Base-by-base conservation (phyloP, 2,329 filamentous ascomycete genomes). In the Hypoxylon sp. region DNA sequence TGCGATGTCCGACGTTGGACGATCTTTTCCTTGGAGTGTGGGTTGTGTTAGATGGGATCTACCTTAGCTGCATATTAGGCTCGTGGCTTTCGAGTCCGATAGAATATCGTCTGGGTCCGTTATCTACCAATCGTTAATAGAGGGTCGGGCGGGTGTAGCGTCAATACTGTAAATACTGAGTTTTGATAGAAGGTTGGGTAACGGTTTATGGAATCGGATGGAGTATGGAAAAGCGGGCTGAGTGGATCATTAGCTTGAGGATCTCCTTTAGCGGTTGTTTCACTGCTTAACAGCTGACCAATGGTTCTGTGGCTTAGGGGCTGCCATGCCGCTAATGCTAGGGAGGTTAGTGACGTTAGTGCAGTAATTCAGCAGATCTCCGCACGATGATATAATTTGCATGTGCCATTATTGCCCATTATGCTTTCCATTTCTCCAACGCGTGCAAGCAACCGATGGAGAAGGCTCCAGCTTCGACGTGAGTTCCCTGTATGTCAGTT, bases 311-410 rank as follows among this genome's bases (percentile, higher is more conserved):
- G 14, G 11, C 46, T 35, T 26, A 22, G 50, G 39, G 8, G 9
- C 39, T 24, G 59, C 37, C 37, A 46, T 50, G 51, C 50, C 42
- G 53, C 31, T 53, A 66, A 46, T 39, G 26, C 44, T 22, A 37
- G 31, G 22, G 48, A 31, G 19, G 19, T 22, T 22, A 22, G 19
- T 22, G 39, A 37, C 5, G 39, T n/a, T 53, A 59, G n/a, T 42
- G 46, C 29, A 26, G 48, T 59, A 53, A 44, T 13, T 14, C 51
- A 39, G 44, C 11, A 47, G 60, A 60, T 63, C 54, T 33, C 65
- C 59, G 39, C 39, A 59, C 48, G 61, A 63, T 66, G 67, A 70
- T 63, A 61, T 63, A 63, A 61, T 67, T 14, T 47, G 55, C 59
- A 70, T 65, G 63, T 67, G 54, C 39, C 39, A 19, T 44, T 44